Percentiles rank a stretch among this genome's conserved stretches.
These are phyloP conservation scores for Pseudonectria foliicola DNA, from an alignment of 2,329 filamentous ascomycete genomes.

Conservation along the genomic window DNA sequence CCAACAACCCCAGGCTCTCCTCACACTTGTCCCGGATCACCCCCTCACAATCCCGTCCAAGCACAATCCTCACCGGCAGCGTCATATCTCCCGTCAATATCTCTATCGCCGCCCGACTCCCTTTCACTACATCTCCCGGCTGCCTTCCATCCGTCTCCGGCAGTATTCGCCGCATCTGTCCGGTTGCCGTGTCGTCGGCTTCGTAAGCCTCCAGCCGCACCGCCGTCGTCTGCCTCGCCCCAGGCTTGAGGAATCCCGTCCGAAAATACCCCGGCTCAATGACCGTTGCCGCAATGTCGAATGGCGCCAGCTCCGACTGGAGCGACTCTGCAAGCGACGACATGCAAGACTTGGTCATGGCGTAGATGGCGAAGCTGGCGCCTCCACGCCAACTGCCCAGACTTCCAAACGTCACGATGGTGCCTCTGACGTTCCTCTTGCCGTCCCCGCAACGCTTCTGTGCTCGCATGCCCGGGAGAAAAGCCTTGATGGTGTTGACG, in stretches of 20 bases:
- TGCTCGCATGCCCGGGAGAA: slow-evolving; percentile 39
- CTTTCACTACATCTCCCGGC: slow-evolving; percentile 49
- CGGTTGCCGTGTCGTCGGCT: slow-evolving; percentile 23
- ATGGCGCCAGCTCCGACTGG: slow-evolving; percentile 34
- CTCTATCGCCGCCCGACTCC: slow-evolving; percentile 44
- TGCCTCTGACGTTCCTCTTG: slow-evolving; percentile 13
- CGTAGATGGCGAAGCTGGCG: slow-evolving; percentile 32
- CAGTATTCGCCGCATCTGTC: slow-evolving; percentile 23
- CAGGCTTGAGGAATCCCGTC: slow-evolving; percentile 38
- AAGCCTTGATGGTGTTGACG: slow-evolving; percentile 40
- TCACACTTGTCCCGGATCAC: slow-evolving; percentile 36
- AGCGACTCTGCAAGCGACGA: slow-evolving; percentile 39
- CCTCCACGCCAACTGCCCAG: slow-evolving; percentile 36
- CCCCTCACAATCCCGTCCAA: slow-evolving; percentile 45
- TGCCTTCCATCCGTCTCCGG: slow-evolving; percentile 38
- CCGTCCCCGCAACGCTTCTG: slow-evolving; percentile 21
- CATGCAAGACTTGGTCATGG: slow-evolving; percentile 39
- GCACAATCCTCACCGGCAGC: slow-evolving; percentile 45
- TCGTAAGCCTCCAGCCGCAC: slow-evolving; percentile 28
- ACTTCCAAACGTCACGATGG: slow-evolving; percentile 40
- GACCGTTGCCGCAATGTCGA: slow-evolving; percentile 35
- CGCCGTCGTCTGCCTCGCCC: slow-evolving; percentile 17
- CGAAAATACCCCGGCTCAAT: slow-evolving; percentile 49
- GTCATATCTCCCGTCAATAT: slow-evolving; percentile 46
- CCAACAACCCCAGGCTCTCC: slow-evolving; percentile 34